Evolutionary conservation across 1,139 yeast species (phyloP).

Genomic region (Suhomyces panamericanus): DNA sequence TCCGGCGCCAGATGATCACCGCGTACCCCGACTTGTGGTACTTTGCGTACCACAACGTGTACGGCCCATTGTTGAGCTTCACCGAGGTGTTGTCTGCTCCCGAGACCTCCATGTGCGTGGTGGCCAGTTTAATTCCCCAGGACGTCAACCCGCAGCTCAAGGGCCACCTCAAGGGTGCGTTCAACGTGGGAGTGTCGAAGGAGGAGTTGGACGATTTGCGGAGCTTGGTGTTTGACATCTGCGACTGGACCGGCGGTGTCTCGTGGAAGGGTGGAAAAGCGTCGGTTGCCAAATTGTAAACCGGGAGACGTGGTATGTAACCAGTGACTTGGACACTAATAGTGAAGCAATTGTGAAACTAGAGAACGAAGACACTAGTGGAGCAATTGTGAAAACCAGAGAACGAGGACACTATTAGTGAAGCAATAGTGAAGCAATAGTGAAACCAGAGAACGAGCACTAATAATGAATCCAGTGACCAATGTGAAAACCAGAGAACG

Average conservation of each 20-base stretch:
- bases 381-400: no score
- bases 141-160: conserved; percentile 93
- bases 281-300: conserved; percentile 58
- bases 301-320: no score
- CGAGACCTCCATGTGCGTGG: conserved; percentile 77
- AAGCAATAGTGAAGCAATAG: no score
- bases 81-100: conserved; percentile 60
- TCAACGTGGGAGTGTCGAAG: conserved; percentile 70
- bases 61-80: conserved; percentile 73
- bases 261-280: conserved; percentile 55
- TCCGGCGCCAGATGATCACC: conserved; percentile 62
- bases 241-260: conserved; percentile 72
- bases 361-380: no score
- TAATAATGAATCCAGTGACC: no score
- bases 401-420: no score
- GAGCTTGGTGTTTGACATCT: conserved; percentile 60
- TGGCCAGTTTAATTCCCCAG: conserved; percentile 83
- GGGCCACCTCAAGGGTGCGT: conserved; percentile 86
- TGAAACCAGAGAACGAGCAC: no score
- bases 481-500: no score
- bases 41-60: conserved; percentile 70
- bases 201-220: conserved; percentile 66
- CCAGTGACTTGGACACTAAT: no score
- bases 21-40: conserved; percentile 88
- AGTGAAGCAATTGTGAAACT: no score